Base-by-base conservation (phyloP, 176 grass and related monocot species). In the Hordeum marinum region DNA sequence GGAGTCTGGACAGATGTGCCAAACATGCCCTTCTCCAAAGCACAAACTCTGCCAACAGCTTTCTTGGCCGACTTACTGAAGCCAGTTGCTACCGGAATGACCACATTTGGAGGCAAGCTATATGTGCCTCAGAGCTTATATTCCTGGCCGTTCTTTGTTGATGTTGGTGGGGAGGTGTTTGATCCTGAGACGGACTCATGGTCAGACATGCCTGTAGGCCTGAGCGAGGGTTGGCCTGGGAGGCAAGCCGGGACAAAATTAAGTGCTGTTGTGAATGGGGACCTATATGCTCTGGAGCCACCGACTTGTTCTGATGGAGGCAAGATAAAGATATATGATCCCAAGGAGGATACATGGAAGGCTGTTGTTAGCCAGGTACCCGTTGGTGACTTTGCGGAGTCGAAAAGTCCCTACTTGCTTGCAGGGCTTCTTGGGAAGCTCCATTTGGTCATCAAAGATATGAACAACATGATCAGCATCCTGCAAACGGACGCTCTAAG, bases 61-160 rank as follows among this genome's bases (percentile, higher is more conserved):
- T 93, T 97, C 80, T 76, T 92, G 73, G 84, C 92, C 45, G 92
- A 97, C 57, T 50, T 97, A 52, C 71, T 92, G 11, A 91, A 92
- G 89, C 95, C 95, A 17, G 83, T 94, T 64, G 95, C 95, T 11
- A 80, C 69, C 0, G 88, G 95, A 67, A 85, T 92, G 84, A 90
- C 79, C 69, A 87, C 88, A 8, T 94, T 89, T 50, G 81, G 75
- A 64, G 92, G 92, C 73, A 97, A 86, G 74, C 45, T 97, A 27
- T 91, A 83, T 75, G 95, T 97, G 52, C 95, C 92, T 15, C 92
- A 97, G 72, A 97, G 84, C 84, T 50, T 97, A 40, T 94, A 97
- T 64, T 92, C 90, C 65, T 97, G 90, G 90, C 95, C 92, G 0
- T 92, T 94, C 9, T 94, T 82, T 84, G 90, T 91, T 50, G 95